Evolutionary conservation across 495 filamentous ascomycete species (phyloP), one percentile per base, ranked within the genome.

Genomic region (Hypoxylon fuscum): DNA sequence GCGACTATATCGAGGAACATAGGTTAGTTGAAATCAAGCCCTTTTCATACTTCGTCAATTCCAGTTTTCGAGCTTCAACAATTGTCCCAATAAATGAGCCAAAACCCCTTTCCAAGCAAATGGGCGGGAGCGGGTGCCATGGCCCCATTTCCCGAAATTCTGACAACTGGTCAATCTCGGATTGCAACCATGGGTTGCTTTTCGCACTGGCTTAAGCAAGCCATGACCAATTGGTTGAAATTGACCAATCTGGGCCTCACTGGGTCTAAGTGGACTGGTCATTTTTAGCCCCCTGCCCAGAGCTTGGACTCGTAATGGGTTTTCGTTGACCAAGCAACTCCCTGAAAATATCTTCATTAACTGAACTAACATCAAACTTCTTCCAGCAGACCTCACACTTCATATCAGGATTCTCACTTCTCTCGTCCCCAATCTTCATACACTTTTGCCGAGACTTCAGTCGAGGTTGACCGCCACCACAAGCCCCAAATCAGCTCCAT

Each of bases 401-500:
- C 62, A 27, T 52, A 60, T 46, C 41, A 43, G 40, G 62, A 55
- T 20, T 32, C 44, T 38, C n/a, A n/a, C n/a, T 27, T 27, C 25
- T 27, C 64, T 74, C 77, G 72, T 72, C 80, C 73, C 73, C 79
- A 74, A 57, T 77, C 77, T 70, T 83, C 81, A 43, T 80, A 82
- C 72, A 75, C 79, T 56, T 82, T 83, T 70, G 76, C 83, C 60
- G 82, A 90, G 66, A 77, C 88, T 75, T 87, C 88, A 66, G 83
- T 90, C 76, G 78, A 89, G 69, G 66, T 81, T 64, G 79, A 85
- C 62, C 68, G 64, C 27, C 74, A 69, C 53, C 81, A 86, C 76
- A 69, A 72, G 47, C 76, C 76, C 55, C 73, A 83, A 60, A 71
- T 77, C 72, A 79, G 83, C 54, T 75, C 80, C 62, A 84, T 96